These are phyloP conservation scores for Thelonectria olida DNA, from an alignment of 2,329 filamentous ascomycete species.

Conservation along the genomic window DNA sequence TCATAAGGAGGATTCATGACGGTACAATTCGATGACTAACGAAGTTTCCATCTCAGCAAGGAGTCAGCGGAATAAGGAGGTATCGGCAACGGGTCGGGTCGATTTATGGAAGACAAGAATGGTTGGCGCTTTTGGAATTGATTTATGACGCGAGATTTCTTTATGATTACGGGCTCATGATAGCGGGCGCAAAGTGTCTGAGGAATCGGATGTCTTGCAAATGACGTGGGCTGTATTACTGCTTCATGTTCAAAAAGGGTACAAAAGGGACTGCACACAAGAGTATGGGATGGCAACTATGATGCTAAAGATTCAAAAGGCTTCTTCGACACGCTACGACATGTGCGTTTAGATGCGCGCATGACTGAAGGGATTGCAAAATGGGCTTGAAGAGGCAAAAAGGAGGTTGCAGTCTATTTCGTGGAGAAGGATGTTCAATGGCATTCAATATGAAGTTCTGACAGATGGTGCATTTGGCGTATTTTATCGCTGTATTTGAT, in stretches of 20 bases:
- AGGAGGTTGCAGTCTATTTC: neutral
- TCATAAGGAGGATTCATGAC: conserved; percentile 33
- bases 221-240: conserved; percentile 21
- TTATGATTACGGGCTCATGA: conserved; percentile 18
- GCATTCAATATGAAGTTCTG: neutral
- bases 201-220: conserved; percentile 26
- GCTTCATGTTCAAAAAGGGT: conserved; percentile 18
- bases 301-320: conserved; percentile 12
- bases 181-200: conserved; percentile 15
- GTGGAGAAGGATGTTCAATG: neutral
- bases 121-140: conserved; percentile 41
- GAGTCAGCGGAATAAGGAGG: conserved; percentile 34
- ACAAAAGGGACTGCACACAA: conserved; percentile 27
- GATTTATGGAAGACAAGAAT: conserved; percentile 13
- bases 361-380: conserved; percentile 14
- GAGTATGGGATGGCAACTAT: conserved; percentile 22
- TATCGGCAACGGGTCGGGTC: conserved; percentile 23
- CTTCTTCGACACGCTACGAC: conserved; percentile 17
- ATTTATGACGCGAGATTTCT: conserved; percentile 19
- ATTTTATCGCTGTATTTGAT: neutral
- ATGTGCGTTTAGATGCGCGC: conserved; percentile 31
- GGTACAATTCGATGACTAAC: conserved; percentile 35
- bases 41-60: conserved; percentile 33
- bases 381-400: neutral
- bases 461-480: neutral